Evolutionary conservation across 805 yeast species (phyloP), one percentile per base, ranked within the genome.

Genomic region (Saccharomyces cerevisiae): DNA sequence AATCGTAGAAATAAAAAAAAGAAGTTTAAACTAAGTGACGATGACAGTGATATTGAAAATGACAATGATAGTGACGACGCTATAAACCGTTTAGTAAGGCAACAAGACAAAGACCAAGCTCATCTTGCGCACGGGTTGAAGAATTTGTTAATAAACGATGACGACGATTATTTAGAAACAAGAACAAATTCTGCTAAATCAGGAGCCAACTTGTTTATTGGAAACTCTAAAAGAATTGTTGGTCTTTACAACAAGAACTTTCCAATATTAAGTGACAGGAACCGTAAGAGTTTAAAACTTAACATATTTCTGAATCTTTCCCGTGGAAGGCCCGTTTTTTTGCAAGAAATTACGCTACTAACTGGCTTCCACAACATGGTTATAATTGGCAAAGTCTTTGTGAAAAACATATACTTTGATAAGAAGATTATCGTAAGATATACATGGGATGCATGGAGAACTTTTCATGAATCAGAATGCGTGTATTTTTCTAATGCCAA

Each of bases 391-490:
- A 83, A 83, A 52, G 75, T 91, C 48, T 87, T 92, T 2, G 97
- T 87, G 28, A 80, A 81, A 62, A 92, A 91, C 71, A 52, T 88
- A 4, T 76, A 85, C 10, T 91, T 76, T 69, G 77, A 81, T 36
- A 91, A 91, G 69, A 65, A 70, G 28, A 85, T 92, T 21, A 78
- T 81, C 14, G 78, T 87, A 14, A 76, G 90, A 53, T 91, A 89
- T 70, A 81, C 96, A 0, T 74, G 83, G 58, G 89, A 92, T 67
- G 72, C 76, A 62, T 91, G 98, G 98, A 73, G 72, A 47, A 84
- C 95, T 0, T 80, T 53, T 14, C 63, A 59, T n/a, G 71, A 68
- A 13, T 60, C 64, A 9, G 60, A 59, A 49, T 61, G 66, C 50
- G 59, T 56, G 26, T 68, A 62, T 59, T 51, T 64, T 8, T 56